Base-by-base conservation (phyloP, 2,329 filamentous ascomycete species). In the Penicillium psychrosexuale region DNA sequence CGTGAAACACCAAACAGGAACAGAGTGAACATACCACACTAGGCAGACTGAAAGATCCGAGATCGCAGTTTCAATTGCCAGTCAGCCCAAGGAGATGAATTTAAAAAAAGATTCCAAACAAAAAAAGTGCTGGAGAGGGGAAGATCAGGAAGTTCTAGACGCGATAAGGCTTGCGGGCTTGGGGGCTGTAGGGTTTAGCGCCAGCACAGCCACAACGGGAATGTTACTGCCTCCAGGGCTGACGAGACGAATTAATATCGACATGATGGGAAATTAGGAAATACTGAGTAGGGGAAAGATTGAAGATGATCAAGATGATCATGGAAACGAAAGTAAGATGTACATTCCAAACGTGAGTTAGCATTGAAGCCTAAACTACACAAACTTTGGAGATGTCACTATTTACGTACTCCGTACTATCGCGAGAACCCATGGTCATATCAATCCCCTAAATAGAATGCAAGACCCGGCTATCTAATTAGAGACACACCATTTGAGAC, bases 111-210 rank as follows among this genome's bases (percentile, higher is more conserved):
- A 12, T 13, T 24, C 22, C 11, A 47, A n/a, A 17, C 28, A 43
- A 39, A 39, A 31, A 39, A 28, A 22, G 11, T 17, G 27, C 36
- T 24, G 50, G 33, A 38, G 34, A 5, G 19, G 19, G 38, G 31
- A 27, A 39, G 33, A 40, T 39, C 30, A 49, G 13, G 22, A 39
- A 39, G 53, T 55, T 65, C 61, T 61, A 61, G 60, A 59, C 53
- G 52, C 61, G 61, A 62, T 62, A 61, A 63, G 54, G 33, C 47
- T 52, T 40, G 1, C 19, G 13, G 22, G n/a, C 17, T 28, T 44
- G 4, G 17, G 27, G 27, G 15, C 28, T 30, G 28, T 63, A 63
- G 59, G 60, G 58, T 58, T 62, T 61, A 64, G 61, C 58, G 61
- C 55, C 39, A 50, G 61, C 62, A 63, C 62, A 60, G 62, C 61